These are phyloP conservation scores for Hydrangea macrophylla DNA, from an alignment of 148 eudicot genomes.

Conservation along the genomic window DNA sequence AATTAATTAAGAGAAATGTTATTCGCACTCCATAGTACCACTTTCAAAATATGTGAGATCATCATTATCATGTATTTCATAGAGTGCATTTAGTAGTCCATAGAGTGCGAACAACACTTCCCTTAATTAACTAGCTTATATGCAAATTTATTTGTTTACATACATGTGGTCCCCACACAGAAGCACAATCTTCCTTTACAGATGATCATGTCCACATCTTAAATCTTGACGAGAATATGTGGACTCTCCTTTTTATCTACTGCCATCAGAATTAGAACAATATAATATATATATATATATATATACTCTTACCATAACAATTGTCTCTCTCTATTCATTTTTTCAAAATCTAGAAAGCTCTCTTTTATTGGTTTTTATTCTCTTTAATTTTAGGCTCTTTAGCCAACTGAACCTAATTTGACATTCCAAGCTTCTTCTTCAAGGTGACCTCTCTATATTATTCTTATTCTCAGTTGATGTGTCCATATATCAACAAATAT, in stretches of 20 bases:
- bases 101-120: no score
- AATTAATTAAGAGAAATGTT: no score
- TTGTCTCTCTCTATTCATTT: not conserved
- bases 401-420: not conserved
- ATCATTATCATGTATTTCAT: no score
- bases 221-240: not conserved
- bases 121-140: no score
- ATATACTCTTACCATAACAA: no score
- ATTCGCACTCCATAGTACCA: no score
- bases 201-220: not conserved
- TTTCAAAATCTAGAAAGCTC: constrained; percentile 1
- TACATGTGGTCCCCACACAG: no score
- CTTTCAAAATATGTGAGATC: no score
- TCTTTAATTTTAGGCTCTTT: no score
- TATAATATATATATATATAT: not conserved
- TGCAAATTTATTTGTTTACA: no score
- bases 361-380: not conserved
- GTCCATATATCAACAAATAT: not conserved
- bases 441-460: not conserved
- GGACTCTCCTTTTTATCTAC: not conserved
- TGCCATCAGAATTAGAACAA: not conserved
- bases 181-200: not conserved
- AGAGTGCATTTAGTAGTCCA: no score
- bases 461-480: not conserved
- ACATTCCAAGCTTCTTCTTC: not conserved